Percentiles rank a stretch among this genome's conserved stretches.
Conservation (phyloP, 192 early-diverging fungal species). For the Linnemannia elongata region DNA sequence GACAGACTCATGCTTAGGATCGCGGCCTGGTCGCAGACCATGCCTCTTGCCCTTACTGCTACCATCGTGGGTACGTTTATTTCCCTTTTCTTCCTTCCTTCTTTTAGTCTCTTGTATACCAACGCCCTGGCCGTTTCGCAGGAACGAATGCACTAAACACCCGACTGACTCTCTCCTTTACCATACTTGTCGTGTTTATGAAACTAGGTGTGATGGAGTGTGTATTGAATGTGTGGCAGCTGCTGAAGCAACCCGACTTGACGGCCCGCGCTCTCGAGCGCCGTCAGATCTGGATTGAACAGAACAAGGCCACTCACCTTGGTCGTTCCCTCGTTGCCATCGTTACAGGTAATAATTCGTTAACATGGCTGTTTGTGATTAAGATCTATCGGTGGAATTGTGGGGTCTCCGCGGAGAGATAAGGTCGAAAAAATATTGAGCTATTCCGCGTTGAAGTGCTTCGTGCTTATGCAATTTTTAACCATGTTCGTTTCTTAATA, state of each 20-base stretch:
- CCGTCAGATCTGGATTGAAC: constrained; percentile 50
- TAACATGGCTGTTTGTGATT: not conserved
- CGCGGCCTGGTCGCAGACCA: constrained; percentile 14
- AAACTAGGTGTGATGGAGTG: constrained; percentile 48
- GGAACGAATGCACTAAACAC: not conserved
- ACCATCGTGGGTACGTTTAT: constrained; percentile 30
- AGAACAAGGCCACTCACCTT: not conserved
- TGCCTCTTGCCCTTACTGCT: constrained; percentile 31
- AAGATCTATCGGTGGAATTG: not conserved
- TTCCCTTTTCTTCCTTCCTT: not conserved
- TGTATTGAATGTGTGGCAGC: constrained; percentile 45
- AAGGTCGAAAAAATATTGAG: too few species aligned
- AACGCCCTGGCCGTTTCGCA: not conserved
- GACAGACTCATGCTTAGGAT: constrained; percentile 38
- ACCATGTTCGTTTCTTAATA: too few species aligned
- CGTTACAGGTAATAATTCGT: constrained; percentile 26
- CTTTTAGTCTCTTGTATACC: too few species aligned
- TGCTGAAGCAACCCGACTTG: constrained; percentile 27
- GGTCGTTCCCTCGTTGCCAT: constrained; percentile 39
- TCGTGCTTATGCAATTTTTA: too few species aligned
- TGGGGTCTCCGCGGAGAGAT: not conserved
- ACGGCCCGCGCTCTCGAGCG: constrained; percentile 12
- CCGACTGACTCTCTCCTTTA: not conserved
- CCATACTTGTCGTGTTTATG: not conserved
- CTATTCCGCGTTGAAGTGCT: too few species aligned